phyloP scores from a whole-genome alignment of 169 alveolate species.

The Plasmodium vivax region DNA sequence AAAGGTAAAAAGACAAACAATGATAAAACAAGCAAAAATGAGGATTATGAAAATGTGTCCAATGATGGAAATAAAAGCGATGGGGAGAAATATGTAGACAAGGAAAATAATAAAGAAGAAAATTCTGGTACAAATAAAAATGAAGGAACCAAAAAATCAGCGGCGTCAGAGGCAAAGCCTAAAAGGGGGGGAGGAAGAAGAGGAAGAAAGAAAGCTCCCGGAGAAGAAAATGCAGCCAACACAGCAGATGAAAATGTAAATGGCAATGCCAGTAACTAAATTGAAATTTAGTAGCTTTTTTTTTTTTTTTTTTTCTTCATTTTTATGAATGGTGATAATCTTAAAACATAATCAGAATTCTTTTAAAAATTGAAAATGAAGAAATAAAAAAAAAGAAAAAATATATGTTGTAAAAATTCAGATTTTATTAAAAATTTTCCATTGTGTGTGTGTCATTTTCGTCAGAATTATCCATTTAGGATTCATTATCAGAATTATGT shows the following conservation, averaged over 20 bases:
- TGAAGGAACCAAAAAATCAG: constrained; percentile 41
- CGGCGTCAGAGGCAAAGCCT: constrained; percentile 38
- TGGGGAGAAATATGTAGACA: constrained; percentile 28
- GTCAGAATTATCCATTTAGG: constrained; percentile 11
- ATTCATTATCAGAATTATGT: constrained; percentile 12
- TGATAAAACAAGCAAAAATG: constrained; percentile 35
- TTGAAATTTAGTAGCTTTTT: constrained; percentile 6
- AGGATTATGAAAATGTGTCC: constrained; percentile 33
- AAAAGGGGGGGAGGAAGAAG: constrained; percentile 59
- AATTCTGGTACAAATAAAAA: constrained; percentile 6
- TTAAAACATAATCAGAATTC: constrained; percentile 26
- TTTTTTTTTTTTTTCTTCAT: neutral
- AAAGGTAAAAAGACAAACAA: constrained; percentile 26
- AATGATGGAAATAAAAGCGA: constrained; percentile 67
- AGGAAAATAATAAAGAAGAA: constrained; percentile 35
- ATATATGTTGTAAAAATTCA: constrained; percentile 32
- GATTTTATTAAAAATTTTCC: neutral
- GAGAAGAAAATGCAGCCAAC: constrained; percentile 8
- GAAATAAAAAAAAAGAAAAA: constrained; percentile 4
- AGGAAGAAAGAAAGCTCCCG: neutral
- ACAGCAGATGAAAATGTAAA: constrained; percentile 9
- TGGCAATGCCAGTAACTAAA: constrained; percentile 44
- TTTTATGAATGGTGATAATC: constrained; percentile 8
- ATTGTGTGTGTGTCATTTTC: neutral
- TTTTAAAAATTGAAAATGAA: constrained; percentile 8